These are phyloP conservation scores for Lichtheimia ramosa DNA, from an alignment of 371 early-diverging fungal species.

Conservation along the genomic window DNA sequence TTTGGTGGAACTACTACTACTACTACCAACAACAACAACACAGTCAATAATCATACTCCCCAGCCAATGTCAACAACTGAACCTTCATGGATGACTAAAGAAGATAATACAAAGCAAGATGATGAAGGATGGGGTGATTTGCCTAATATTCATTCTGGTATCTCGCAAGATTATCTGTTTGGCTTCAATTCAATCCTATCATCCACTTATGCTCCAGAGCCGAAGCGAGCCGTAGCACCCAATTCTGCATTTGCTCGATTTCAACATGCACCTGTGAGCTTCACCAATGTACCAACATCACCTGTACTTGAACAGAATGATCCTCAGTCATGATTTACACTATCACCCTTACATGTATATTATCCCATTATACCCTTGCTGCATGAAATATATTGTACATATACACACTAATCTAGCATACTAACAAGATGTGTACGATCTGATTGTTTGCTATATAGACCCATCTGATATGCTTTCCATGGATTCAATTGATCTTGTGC, in stretches of 20 bases:
- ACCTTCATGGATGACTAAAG: not conserved
- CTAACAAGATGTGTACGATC: slow-evolving; percentile 2
- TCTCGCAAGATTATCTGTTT: not conserved
- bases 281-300: not conserved
- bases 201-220: not conserved
- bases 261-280: not conserved
- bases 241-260: slow-evolving; percentile 1
- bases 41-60: not conserved
- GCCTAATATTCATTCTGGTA: not conserved
- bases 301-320: not conserved
- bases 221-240: not conserved
- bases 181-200: not conserved
- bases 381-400: not conserved
- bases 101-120: not conserved
- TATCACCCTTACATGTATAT: not conserved
- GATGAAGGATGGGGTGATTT: not conserved
- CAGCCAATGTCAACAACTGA: not conserved
- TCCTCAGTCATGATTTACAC: too few relatives aligned
- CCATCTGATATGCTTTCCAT: slow-evolving; percentile 1
- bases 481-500: slow-evolving; percentile 9
- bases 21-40: not conserved
- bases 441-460: not conserved
- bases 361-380: not conserved
- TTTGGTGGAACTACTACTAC: not conserved
- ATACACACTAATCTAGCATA: not conserved